Conservation (phyloP, 352 stramenopile species). For the Blastocystis sp. region DNA sequence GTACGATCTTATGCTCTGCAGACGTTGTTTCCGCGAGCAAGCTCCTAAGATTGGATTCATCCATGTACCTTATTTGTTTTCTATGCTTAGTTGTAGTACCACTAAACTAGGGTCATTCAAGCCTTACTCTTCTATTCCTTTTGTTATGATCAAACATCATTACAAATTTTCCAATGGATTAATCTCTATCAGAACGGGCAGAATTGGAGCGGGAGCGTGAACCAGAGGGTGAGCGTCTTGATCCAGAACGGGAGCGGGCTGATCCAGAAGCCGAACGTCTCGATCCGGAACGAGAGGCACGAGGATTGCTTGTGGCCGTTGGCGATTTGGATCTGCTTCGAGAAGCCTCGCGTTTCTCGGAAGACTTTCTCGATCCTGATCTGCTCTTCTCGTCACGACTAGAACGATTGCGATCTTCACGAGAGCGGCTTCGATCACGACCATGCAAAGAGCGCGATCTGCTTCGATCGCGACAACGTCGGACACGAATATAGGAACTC, state of each 20-base stretch:
- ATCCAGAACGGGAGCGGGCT: background rate
- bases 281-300: background rate
- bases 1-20: conserved; percentile 89
- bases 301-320: background rate
- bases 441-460: background rate
- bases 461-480: background rate
- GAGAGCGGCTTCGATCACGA: conserved; percentile 11
- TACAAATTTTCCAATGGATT: too few relatives aligned
- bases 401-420: background rate
- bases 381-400: background rate
- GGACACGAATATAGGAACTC: conserved; percentile 28
- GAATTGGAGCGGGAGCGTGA: too few relatives aligned
- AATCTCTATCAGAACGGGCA: too few relatives aligned
- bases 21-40: conserved; percentile 86
- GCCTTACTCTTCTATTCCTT: too few relatives aligned
- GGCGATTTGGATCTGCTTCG: background rate
- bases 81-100: conserved; percentile 2
- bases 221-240: too few relatives aligned
- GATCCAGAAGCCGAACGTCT: background rate
- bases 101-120: conserved; percentile 7
- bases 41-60: conserved; percentile 85
- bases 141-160: too few relatives aligned
- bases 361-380: background rate
- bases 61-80: background rate
- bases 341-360: background rate